Evolutionary conservation across 1,284 basidiomycete species (phyloP).

Genomic region (Cryptococcus deneoformans): DNA sequence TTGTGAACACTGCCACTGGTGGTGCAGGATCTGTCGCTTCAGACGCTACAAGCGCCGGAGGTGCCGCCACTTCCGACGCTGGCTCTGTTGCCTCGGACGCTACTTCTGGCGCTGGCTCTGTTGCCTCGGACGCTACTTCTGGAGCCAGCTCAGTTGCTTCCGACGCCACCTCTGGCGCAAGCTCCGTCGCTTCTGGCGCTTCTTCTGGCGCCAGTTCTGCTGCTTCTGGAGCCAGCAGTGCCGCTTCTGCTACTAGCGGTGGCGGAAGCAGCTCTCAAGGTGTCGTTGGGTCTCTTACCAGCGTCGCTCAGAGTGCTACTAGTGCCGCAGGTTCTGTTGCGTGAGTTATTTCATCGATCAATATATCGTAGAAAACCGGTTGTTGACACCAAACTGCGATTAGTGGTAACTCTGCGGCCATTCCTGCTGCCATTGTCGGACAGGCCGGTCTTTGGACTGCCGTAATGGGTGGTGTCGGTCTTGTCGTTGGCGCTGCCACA

Average conservation of each 20-base stretch:
- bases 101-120: not conserved
- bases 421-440: constrained; percentile 4
- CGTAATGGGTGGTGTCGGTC: constrained; percentile 20
- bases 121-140: not conserved
- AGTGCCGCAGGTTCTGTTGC: not conserved
- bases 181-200: constrained; percentile 4
- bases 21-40: constrained; percentile 8
- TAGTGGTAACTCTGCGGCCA: constrained; percentile 1
- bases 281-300: not conserved
- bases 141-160: constrained; percentile 4
- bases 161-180: constrained; percentile 1
- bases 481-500: constrained; percentile 21
- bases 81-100: constrained; percentile 3
- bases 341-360: not conserved
- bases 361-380: not conserved
- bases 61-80: constrained; percentile 10
- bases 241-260: not conserved
- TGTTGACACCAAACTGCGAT: not conserved
- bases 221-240: not conserved
- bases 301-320: not conserved
- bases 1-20: constrained; percentile 4
- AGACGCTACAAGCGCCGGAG: constrained; percentile 5
- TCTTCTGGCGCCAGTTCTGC: not conserved
- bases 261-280: not conserved
- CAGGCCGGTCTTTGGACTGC: constrained; percentile 15